phyloP scores from a whole-genome alignment of 2,329 filamentous ascomycete genomes.

The Talaromyces amestolkiae region DNA sequence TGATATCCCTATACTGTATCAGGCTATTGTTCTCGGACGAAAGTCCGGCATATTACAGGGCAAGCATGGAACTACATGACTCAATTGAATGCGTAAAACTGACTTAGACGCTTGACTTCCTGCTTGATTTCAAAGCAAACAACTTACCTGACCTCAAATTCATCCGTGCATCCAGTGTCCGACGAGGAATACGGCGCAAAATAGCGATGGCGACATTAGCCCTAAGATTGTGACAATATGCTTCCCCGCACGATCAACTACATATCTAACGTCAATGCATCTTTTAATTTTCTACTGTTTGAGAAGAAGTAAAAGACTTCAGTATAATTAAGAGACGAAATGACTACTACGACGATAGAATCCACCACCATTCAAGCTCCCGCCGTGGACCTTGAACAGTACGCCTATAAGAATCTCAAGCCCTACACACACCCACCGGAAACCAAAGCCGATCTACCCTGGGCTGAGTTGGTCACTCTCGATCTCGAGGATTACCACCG shows the following conservation, averaged over 20 bases:
- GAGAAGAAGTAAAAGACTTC: not conserved
- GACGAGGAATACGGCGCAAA: not conserved
- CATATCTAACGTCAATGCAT: not conserved
- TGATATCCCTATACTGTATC: not conserved
- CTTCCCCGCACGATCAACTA: conserved; percentile 1
- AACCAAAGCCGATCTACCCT: conserved; percentile 28
- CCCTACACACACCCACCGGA: conserved; percentile 17
- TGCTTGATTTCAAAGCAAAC: conserved; percentile 5
- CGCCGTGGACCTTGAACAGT: conserved; percentile 8
- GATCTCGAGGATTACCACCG: conserved; percentile 56
- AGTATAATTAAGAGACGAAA: not conserved
- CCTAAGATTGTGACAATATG: conserved; percentile 7
- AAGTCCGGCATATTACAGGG: not conserved
- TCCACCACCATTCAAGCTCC: not conserved
- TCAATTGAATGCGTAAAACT: not conserved
- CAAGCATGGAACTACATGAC: not conserved
- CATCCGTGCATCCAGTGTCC: too few species aligned
- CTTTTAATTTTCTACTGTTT: not conserved
- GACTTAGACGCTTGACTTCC: not conserved
- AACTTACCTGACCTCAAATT: too few species aligned
- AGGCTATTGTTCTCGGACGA: not conserved
- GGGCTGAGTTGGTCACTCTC: conserved; percentile 58
- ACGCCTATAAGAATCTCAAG: conserved; percentile 16
- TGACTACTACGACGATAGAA: conserved; percentile 9
- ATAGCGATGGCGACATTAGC: conserved; percentile 10